These are phyloP conservation scores for Rhodofomes roseus DNA, from an alignment of 1,284 basidiomycete genomes.

Conservation along the genomic window DNA sequence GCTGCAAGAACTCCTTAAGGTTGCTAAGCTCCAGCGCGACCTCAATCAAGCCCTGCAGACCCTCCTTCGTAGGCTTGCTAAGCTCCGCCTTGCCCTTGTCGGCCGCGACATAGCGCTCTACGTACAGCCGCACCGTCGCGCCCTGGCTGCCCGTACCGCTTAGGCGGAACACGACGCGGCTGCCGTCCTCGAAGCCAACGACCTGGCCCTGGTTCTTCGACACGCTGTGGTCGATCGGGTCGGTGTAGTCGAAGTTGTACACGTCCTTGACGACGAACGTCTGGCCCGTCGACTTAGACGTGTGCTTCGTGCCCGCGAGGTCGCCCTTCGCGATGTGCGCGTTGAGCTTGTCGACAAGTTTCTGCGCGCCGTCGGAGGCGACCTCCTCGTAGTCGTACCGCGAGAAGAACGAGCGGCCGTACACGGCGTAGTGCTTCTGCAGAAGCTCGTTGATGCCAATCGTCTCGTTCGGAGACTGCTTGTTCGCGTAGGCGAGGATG, in stretches of 20 bases:
- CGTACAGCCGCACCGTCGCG: constrained; percentile 91
- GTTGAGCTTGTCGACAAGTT: constrained; percentile 81
- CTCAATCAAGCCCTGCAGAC: constrained; percentile 93
- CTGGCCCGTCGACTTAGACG: constrained; percentile 61
- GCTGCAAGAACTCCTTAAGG: constrained; percentile 81
- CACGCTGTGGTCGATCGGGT: constrained; percentile 93
- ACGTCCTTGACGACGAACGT: constrained; percentile 79
- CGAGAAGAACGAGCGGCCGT: constrained; percentile 98
- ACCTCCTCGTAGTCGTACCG: constrained; percentile 99
- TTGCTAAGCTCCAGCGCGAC: constrained; percentile 85
- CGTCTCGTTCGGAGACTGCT: constrained; percentile 70
- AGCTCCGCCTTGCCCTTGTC: constrained; percentile 75
- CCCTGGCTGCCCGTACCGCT: constrained; percentile 95
- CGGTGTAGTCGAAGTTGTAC: constrained; percentile 94
- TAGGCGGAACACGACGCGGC: constrained; percentile 91
- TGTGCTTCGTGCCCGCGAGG: constrained; percentile 66
- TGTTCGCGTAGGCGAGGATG: constrained; percentile 92
- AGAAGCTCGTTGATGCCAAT: constrained; percentile 90
- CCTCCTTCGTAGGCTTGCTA: constrained; percentile 76
- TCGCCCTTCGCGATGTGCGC: constrained; percentile 62
- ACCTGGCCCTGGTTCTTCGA: constrained; percentile 96
- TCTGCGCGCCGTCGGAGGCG: constrained; percentile 84
- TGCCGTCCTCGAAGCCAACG: constrained; percentile 88
- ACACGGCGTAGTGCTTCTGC: constrained; percentile 83
- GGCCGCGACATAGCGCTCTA: constrained; percentile 85